Conservation (phyloP, 108 stramenopile species). For the Fistulifera pelliculosa region DNA sequence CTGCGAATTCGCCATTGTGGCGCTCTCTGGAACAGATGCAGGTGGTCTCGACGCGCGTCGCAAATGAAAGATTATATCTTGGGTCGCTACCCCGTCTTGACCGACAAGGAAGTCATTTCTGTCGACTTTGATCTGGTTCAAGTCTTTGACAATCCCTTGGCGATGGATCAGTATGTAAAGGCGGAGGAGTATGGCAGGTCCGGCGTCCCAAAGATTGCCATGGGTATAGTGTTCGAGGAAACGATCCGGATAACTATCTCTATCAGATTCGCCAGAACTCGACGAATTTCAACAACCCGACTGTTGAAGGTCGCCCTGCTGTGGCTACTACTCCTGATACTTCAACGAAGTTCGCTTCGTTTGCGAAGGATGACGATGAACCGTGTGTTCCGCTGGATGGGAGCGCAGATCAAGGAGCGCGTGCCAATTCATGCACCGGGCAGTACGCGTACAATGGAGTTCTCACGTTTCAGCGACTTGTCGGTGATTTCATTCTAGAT, state of each 20-base stretch:
- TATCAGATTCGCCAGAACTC: conserved; percentile 62
- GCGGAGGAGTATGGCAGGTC: conserved; percentile 35
- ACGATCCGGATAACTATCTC: conserved; percentile 29
- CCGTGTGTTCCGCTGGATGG: conserved; percentile 32
- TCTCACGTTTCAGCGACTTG: conserved; percentile 55
- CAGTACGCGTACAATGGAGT: conserved; percentile 74
- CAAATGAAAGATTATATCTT: conserved; percentile 43
- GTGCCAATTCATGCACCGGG: conserved; percentile 44
- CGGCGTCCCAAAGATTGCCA: conserved; percentile 42
- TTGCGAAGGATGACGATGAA: conserved; percentile 28
- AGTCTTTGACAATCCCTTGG: conserved; percentile 39
- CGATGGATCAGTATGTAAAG: conserved; percentile 44
- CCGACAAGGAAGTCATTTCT: conserved; percentile 7
- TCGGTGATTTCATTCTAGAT: conserved; percentile 60
- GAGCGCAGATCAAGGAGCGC: conserved; percentile 30
- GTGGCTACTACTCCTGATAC: conserved; percentile 50
- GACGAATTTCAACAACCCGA: conserved; percentile 59
- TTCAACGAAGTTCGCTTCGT: conserved; percentile 33
- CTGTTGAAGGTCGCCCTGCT: conserved; percentile 39
- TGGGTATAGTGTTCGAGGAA: conserved; percentile 54
- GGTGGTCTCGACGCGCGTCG: conserved; percentile 31
- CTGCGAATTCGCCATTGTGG: conserved; percentile 54
- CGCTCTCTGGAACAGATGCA: conserved; percentile 33
- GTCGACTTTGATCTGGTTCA: conserved; percentile 46
- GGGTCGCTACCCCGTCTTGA: conserved; percentile 36